Conservation (phyloP, 2,329 filamentous ascomycete genomes). For the Didymella pomorum region DNA sequence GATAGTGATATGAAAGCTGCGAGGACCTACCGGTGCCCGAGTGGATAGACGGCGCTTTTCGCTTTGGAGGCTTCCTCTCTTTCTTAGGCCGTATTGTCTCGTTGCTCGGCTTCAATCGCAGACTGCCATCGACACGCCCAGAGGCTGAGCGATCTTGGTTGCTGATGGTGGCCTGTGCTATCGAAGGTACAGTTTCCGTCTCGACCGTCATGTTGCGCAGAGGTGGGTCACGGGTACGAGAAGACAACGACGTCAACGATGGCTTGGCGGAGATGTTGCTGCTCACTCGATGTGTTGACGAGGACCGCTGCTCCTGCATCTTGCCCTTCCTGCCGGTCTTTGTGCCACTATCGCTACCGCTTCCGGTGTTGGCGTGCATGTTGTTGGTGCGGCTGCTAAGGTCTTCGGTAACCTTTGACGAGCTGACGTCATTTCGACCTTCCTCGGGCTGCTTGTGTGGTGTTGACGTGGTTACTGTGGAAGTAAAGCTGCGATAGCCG, state of each 20-base stretch:
- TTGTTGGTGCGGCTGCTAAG: conserved; percentile 53
- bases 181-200: conserved; percentile 91
- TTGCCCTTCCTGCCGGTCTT: conserved; percentile 39
- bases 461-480: conserved; percentile 27
- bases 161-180: conserved; percentile 80
- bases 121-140: conserved; percentile 74
- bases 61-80: conserved; percentile 80
- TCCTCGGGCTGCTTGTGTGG: conserved; percentile 41
- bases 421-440: conserved; percentile 55
- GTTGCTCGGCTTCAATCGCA: conserved; percentile 87
- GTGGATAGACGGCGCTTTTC: conserved; percentile 77
- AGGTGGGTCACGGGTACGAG: conserved; percentile 74
- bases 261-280: conserved; percentile 65
- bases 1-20: conserved; percentile 46
- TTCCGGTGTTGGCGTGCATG: conserved; percentile 56
- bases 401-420: conserved; percentile 59
- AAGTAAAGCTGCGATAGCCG: conserved; percentile 28
- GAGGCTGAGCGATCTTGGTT: conserved; percentile 63
- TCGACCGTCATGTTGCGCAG: conserved; percentile 95
- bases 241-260: conserved; percentile 71
- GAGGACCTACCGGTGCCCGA: conserved; percentile 74
- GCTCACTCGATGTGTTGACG: conserved; percentile 54
- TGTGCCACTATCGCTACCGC: conserved; percentile 69
- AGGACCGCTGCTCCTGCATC: conserved; percentile 55
- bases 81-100: conserved; percentile 96